Percentiles rank a stretch among this genome's conserved stretches.
Evolutionary conservation across 371 early-diverging fungal species (phyloP).

Genomic region (Mortierella sp.): DNA sequence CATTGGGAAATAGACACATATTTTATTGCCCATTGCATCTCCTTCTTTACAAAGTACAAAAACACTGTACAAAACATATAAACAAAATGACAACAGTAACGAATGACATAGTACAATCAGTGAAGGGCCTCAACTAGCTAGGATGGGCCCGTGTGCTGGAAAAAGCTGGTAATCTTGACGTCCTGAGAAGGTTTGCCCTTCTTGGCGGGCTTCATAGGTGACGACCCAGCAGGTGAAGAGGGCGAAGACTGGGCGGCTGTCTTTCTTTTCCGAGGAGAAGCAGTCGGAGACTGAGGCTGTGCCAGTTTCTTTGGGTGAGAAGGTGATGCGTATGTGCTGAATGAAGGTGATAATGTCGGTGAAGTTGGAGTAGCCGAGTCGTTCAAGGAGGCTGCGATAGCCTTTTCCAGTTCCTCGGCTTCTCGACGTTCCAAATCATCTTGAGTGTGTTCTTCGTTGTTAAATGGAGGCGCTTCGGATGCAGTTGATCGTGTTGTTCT

Average conservation of each 20-base stretch:
- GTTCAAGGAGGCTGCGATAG: slow-evolving; percentile 43
- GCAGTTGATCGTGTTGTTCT: background rate
- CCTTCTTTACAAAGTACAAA: background rate
- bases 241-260: background rate
- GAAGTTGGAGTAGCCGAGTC: background rate
- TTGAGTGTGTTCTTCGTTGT: background rate
- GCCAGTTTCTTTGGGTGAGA: background rate
- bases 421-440: slow-evolving; percentile 23
- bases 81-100: background rate
- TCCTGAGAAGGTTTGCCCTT: slow-evolving; percentile 32
- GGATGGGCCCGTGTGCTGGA: slow-evolving; percentile 20
- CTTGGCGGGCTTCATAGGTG: slow-evolving; percentile 17
- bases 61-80: background rate
- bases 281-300: background rate
- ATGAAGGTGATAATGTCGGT: background rate
- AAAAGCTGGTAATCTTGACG: slow-evolving; percentile 48
- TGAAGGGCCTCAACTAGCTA: background rate
- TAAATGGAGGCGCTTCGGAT: too few relatives aligned
- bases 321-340: background rate
- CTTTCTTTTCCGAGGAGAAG: slow-evolving; percentile 35
- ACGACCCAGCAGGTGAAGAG: background rate
- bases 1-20: background rate
- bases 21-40: background rate
- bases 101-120: too few relatives aligned
- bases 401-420: slow-evolving; percentile 42